Evolutionary conservation across 1,284 basidiomycete genomes (phyloP), one percentile per base, ranked within the genome.

Genomic region (Malassezia furfur): DNA sequence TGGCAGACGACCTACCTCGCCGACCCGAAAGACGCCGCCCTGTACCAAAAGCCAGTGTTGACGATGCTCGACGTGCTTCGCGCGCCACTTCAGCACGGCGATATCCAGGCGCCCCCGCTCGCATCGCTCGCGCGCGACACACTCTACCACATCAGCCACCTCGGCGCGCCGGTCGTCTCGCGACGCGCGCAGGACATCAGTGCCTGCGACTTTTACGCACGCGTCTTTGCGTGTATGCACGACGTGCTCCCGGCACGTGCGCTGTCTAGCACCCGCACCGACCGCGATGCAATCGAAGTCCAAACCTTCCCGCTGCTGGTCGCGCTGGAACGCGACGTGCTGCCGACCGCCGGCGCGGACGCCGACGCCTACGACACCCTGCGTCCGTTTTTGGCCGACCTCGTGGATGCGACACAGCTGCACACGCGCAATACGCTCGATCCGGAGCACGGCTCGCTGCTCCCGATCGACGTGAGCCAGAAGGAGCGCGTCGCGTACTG

Each of bases 401-500:
- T 96, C 2, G 81, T 85, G 34, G 81, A 82, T 63, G 88, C 87
- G 1, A 90, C 88, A 60, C 78, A 78, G 9, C 76, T 96, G 28
- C 86, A 87, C 4, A 14, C 31, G n/a, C 46, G 57, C 32, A 38
- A 56, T 14, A 12, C 56, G 9, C 48, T 59, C 28, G 37, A 49
- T 3, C 37, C 21, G 0, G 5, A 5, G 31, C 14, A 34, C 17
- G 21, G 39, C 9, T 12, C 40, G n/a, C 25, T 45, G 7, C 43
- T 47, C 19, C 9, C 21, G 11, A 10, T 45, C 9, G 11, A 9
- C 4, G 32, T 15, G 12, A 17, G n/a, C 1, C 6, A 19, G 1
- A n/a, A 45, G 3, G 91, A 96, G 75, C 79, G 85, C 9, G 89
- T 91, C 68, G 85, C 86, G 8, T 94, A 90, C 76, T 96, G 91